Evolutionary conservation across 805 yeast genomes (phyloP).

Genomic region (Myxozyma vanderwaltii): DNA sequence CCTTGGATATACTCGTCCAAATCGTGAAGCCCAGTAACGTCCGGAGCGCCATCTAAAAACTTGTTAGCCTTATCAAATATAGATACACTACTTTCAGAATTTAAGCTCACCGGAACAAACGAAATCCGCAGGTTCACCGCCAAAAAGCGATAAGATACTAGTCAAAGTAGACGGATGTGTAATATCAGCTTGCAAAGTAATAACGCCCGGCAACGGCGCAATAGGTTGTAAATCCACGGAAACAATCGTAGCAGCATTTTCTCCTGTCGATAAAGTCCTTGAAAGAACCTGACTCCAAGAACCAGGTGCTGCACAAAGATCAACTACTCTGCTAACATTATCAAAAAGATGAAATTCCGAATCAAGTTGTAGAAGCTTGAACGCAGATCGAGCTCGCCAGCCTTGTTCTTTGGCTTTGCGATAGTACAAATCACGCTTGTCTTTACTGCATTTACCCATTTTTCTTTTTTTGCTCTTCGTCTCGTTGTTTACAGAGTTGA

Average conservation of each 20-base stretch:
- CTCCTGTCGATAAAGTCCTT: conserved; percentile 48
- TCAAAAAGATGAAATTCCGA: conserved; percentile 83
- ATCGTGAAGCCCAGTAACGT: conserved; percentile 96
- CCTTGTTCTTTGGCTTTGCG: conserved; percentile 97
- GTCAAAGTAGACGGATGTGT: conserved; percentile 90
- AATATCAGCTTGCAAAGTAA: conserved; percentile 91
- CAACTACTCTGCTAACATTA: conserved; percentile 82
- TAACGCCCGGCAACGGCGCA: conserved; percentile 93
- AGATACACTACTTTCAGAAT: not conserved
- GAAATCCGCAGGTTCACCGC: conserved; percentile 91
- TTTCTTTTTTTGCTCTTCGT: too few relatives aligned
- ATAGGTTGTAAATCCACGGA: conserved; percentile 97
- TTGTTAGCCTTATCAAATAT: not conserved
- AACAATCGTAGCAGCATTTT: conserved; percentile 63
- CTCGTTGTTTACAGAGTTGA: too few relatives aligned
- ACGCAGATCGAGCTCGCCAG: conserved; percentile 96
- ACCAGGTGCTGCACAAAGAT: conserved; percentile 97
- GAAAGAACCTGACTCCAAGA: conserved; percentile 97
- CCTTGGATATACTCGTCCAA: conserved; percentile 97
- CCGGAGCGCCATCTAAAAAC: conserved; percentile 87
- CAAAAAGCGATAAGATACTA: conserved; percentile 75
- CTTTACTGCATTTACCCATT: conserved; percentile 37
- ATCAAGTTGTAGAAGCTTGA: conserved; percentile 84
- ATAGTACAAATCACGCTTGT: conserved; percentile 34
- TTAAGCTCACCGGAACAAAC: conserved; percentile 61